These are phyloP conservation scores for Pistacia atlantica DNA, from an alignment of 345 rosid genomes.

Conservation along the genomic window DNA sequence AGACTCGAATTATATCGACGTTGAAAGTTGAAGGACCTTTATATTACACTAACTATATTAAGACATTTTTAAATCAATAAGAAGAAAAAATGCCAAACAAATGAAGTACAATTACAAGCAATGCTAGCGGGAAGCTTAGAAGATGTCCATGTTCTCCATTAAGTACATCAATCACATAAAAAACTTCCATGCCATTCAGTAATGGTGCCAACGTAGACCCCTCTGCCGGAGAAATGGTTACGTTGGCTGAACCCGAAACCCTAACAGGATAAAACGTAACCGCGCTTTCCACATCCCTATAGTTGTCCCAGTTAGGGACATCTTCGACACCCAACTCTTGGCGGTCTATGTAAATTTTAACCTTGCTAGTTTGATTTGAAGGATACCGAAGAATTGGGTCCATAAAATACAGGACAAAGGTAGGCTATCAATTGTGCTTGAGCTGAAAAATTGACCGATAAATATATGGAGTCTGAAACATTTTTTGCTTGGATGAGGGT, in stretches of 20 bases:
- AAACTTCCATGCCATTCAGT: conserved; percentile 18
- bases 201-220: conserved; percentile 18
- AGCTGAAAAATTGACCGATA: conserved; percentile 9
- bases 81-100: background rate
- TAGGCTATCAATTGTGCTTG: background rate
- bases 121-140: background rate
- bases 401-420: conserved; percentile 7
- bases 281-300: background rate
- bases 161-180: conserved; percentile 5
- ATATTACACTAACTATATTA: background rate
- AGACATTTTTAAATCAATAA: background rate
- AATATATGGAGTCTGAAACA: conserved; percentile 9
- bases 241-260: conserved; percentile 5
- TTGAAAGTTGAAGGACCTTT: background rate
- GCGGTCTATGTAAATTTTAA: background rate
- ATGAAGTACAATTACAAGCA: background rate
- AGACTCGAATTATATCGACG: no score
- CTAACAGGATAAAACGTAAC: conserved; percentile 1
- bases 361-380: background rate
- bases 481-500: conserved; percentile 18
- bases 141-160: background rate
- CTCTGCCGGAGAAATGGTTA: conserved; percentile 7
- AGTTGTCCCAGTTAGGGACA: background rate
- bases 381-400: background rate
- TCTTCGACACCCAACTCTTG: background rate